Conservation (phyloP, 768 basidiomycete genomes). For the Calocera viscosa region DNA sequence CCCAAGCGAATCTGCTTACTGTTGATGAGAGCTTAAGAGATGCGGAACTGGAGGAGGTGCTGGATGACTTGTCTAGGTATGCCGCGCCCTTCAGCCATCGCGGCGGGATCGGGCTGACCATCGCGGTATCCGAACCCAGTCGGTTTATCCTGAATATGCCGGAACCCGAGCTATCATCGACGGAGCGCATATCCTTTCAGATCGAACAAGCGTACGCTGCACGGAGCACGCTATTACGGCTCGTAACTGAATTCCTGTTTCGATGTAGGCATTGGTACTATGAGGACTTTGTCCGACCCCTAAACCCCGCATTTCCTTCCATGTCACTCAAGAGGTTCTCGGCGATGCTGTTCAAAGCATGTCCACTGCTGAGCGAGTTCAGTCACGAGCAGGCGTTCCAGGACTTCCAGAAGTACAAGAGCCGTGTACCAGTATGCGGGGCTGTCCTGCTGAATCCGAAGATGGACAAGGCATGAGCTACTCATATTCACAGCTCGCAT, state of each 20-base stretch:
- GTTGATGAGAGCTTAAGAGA: conserved; percentile 22
- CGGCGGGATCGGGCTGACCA: conserved; percentile 15
- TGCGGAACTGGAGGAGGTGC: conserved; percentile 69
- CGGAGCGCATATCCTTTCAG: conserved; percentile 95
- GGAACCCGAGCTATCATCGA: conserved; percentile 75
- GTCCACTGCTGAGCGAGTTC: conserved; percentile 72
- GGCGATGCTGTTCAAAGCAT: conserved; percentile 74
- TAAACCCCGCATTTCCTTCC: conserved; percentile 75
- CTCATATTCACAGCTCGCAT: background rate
- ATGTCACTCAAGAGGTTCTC: conserved; percentile 87
- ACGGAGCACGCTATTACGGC: conserved; percentile 11
- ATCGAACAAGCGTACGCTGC: conserved; percentile 89
- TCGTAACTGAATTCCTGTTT: conserved; percentile 13
- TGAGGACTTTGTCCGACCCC: conserved; percentile 93
- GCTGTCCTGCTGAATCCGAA: conserved; percentile 87
- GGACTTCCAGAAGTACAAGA: conserved; percentile 92
- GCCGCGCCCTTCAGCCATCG: conserved; percentile 16
- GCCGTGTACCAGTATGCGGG: conserved; percentile 90
- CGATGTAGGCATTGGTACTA: conserved; percentile 91
- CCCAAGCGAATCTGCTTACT: background rate
- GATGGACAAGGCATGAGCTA: conserved; percentile 70
- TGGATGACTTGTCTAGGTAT: conserved; percentile 83
- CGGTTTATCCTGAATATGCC: conserved; percentile 96
- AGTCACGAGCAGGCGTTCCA: conserved; percentile 72
- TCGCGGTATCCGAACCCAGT: conserved; percentile 31